Conservation (phyloP, 2,329 filamentous ascomycete species). For the Hirsutella rhossiliensis region DNA sequence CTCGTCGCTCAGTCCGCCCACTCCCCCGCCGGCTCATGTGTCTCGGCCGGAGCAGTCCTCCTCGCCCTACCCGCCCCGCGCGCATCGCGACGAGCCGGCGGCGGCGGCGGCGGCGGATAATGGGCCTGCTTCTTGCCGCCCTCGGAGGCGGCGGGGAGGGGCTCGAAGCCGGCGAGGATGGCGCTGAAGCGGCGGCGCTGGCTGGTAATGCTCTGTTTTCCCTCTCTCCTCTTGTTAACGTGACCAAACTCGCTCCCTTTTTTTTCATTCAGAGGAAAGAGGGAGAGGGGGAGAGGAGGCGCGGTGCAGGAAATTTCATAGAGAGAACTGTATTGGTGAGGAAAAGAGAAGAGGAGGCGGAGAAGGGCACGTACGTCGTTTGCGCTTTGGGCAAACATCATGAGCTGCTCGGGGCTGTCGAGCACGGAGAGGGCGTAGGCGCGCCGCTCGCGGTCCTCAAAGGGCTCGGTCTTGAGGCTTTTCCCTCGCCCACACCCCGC, state of each 20-base stretch:
- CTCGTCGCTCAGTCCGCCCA: background rate
- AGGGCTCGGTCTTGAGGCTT: constrained; percentile 23
- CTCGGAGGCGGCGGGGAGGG: constrained; percentile 5
- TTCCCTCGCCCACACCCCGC: too few relatives aligned
- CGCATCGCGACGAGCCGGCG: background rate
- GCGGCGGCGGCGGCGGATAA: too few relatives aligned
- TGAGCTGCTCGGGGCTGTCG: constrained; percentile 43
- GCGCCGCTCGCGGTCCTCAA: constrained; percentile 28
- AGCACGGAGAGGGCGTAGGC: constrained; percentile 41
- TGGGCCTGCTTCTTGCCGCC: background rate
- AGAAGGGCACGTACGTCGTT: constrained; percentile 33
- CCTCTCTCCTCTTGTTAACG: too few relatives aligned
- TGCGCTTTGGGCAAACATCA: constrained; percentile 44
- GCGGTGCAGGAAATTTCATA: too few relatives aligned
- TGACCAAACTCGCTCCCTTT: too few relatives aligned
- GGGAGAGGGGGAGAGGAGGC: background rate
- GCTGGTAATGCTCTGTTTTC: constrained; percentile 37
- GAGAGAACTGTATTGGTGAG: too few relatives aligned
- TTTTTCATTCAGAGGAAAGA: too few relatives aligned
- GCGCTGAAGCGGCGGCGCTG: constrained; percentile 44
- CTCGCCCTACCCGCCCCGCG: background rate
- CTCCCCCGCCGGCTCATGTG: background rate
- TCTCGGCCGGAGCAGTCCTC: background rate
- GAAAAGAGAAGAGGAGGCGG: background rate
- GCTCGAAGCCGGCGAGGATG: constrained; percentile 39